Evolutionary conservation across 31 red algal species (phyloP).

Genomic region (Odonthalia washingtoniensis): DNA sequence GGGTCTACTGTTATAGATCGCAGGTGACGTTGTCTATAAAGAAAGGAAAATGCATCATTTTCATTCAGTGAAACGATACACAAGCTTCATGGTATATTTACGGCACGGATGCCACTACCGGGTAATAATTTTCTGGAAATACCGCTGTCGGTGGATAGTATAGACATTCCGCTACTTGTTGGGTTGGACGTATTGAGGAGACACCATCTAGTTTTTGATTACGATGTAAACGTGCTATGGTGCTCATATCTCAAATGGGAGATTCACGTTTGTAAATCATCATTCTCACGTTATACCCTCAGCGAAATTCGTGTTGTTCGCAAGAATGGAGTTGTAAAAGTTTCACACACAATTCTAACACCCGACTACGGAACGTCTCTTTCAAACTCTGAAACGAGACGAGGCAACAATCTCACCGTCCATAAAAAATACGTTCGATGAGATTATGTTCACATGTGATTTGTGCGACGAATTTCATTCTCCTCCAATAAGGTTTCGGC

Average conservation of each 20-base stretch:
- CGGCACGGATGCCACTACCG: no score
- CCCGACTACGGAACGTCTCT: no score
- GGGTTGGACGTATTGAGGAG: neutral
- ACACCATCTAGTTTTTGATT: neutral
- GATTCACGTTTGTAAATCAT: neutral
- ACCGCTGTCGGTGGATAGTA: no score
- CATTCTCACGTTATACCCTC: neutral
- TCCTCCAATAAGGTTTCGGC: neutral
- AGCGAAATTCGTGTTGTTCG: neutral
- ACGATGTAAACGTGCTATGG: neutral
- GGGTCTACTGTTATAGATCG: no score
- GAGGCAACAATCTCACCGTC: neutral
- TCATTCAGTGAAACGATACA: no score
- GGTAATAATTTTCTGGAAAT: no score
- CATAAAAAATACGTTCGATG: no score
- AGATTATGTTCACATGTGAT: neutral
- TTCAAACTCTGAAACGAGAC: neutral
- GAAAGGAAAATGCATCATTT: no score
- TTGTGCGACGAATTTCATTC: neutral
- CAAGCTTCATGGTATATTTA: no score
- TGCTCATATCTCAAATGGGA: neutral
- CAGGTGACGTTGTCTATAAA: no score
- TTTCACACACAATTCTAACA: neutral
- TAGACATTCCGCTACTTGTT: neutral
- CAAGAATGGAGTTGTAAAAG: neutral